Conservation (phyloP, 73 alveolate genomes). For the Paramecium biaurelia region DNA sequence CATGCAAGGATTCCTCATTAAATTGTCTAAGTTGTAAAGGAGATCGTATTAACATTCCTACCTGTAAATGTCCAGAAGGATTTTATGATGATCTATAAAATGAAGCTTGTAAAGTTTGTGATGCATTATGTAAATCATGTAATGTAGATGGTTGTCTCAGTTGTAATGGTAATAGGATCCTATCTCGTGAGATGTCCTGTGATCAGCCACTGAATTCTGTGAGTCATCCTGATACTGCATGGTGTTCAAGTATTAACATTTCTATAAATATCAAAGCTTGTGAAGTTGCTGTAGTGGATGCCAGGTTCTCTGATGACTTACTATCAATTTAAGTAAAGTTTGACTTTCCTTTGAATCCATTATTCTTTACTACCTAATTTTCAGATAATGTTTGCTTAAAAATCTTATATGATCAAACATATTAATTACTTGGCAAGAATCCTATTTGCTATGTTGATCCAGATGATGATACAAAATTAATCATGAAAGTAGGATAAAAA, state of each 20-base stretch:
- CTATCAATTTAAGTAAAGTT: background rate
- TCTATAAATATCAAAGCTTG: background rate
- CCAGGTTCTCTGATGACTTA: background rate
- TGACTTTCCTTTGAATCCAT: background rate
- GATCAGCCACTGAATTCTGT: background rate
- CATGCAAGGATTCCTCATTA: background rate
- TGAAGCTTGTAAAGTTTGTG: background rate
- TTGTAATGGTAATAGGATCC: background rate
- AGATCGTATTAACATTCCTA: background rate
- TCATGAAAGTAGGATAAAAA: background rate
- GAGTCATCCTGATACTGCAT: background rate
- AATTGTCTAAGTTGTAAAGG: background rate
- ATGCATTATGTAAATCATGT: background rate
- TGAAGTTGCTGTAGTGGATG: background rate
- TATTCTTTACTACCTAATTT: background rate
- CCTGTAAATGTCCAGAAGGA: background rate
- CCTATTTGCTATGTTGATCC: background rate
- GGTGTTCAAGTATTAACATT: background rate
- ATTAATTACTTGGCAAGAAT: background rate
- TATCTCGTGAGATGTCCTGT: background rate
- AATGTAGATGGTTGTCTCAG: background rate
- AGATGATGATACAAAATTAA: background rate
- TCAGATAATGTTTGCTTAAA: background rate
- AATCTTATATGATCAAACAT: background rate
- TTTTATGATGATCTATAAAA: background rate